A percentile compares a stretch with the other conserved stretches of the same genome.
phyloP scores from a whole-genome alignment of 2,329 filamentous ascomycete species.

The Phaeosphaeria sp. region DNA sequence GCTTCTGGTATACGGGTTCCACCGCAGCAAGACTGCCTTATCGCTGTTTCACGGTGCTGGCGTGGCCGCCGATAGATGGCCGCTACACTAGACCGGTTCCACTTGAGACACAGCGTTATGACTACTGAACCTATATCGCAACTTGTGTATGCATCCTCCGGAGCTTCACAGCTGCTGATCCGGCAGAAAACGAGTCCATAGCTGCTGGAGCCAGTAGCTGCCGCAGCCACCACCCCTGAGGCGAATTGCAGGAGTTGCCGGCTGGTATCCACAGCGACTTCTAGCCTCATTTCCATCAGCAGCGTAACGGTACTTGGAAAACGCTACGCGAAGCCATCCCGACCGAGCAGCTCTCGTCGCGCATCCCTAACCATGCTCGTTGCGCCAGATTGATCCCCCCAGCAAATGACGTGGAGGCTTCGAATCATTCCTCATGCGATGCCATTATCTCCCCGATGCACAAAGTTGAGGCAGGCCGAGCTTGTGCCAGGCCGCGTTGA shows the following conservation, averaged over 20 bases:
- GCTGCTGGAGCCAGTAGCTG: slow-evolving; percentile 17
- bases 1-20: slow-evolving; percentile 25
- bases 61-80: slow-evolving; percentile 36
- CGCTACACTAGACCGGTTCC: slow-evolving; percentile 18
- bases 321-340: slow-evolving; percentile 39
- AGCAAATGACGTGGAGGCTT: slow-evolving; percentile 48
- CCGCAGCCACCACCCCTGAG: slow-evolving; percentile 17
- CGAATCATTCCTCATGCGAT: slow-evolving; percentile 38
- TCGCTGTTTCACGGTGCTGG: slow-evolving; percentile 45
- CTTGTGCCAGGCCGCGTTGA: slow-evolving; percentile 36
- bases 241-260: slow-evolving; percentile 21
- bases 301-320: slow-evolving; percentile 46
- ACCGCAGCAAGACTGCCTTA: slow-evolving; percentile 42
- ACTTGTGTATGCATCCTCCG: slow-evolving; percentile 29
- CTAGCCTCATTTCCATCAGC: slow-evolving; percentile 41
- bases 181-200: slow-evolving; percentile 40
- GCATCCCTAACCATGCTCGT: slow-evolving; percentile 45
- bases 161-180: slow-evolving; percentile 34
- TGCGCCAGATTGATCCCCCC: slow-evolving; percentile 45
- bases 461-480: slow-evolving; percentile 38
- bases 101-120: slow-evolving; percentile 32
- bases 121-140: slow-evolving; percentile 26
- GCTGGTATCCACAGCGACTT: slow-evolving; percentile 36
- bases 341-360: slow-evolving; percentile 35
- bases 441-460: slow-evolving; percentile 49